Evolutionary conservation across 192 early-diverging fungal genomes (phyloP).

Genomic region (Backusella morwellensis): DNA sequence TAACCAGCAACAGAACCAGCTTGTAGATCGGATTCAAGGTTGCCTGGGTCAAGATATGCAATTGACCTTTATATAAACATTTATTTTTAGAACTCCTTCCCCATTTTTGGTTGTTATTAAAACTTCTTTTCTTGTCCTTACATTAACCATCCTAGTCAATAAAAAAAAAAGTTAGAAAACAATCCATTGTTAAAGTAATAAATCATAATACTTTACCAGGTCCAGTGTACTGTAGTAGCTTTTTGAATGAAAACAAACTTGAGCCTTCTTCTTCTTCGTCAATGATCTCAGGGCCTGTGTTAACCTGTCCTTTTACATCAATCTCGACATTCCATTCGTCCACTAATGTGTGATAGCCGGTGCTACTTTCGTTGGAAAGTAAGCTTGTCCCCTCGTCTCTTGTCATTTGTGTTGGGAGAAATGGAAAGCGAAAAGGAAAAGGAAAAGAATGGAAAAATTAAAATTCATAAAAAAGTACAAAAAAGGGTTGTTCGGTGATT

Average conservation of each 20-base stretch:
- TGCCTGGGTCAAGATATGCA: conserved; percentile 71
- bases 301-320: conserved; percentile 26
- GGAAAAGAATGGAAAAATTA: background rate
- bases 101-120: background rate
- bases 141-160: conserved; percentile 32
- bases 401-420: background rate
- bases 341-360: background rate
- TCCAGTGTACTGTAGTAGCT: conserved; percentile 62
- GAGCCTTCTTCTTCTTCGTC: background rate
- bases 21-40: conserved; percentile 71
- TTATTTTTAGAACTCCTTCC: background rate
- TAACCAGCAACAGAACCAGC: conserved; percentile 65
- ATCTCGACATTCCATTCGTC: conserved; percentile 29
- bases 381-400: background rate
- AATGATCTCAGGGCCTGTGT: conserved; percentile 8
- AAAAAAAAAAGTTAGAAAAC: background rate
- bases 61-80: conserved; percentile 40
- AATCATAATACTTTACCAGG: conserved; percentile 45
- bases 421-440: background rate
- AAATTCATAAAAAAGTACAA: background rate
- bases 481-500: background rate
- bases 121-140: background rate
- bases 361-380: background rate
- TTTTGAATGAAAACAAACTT: conserved; percentile 53
- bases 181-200: background rate